Evolutionary conservation across 2,329 filamentous ascomycete genomes (phyloP), one percentile per base, ranked within the genome.

Genomic region (Xylariales sp.): DNA sequence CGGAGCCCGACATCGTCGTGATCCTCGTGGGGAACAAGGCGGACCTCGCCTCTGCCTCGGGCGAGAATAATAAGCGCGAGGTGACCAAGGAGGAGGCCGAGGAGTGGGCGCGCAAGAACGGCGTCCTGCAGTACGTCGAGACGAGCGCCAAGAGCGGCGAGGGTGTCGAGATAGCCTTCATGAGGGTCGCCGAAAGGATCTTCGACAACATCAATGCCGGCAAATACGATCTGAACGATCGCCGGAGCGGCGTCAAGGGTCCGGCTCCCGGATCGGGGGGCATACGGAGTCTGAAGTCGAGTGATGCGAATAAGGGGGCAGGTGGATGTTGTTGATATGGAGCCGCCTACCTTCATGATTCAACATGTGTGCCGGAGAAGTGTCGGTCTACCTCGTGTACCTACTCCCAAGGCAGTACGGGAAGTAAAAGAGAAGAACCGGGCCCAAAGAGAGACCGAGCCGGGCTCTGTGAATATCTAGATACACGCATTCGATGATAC

Each of bases 161-260:
- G 60, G 88, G 88, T 38, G 93, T 98, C 25, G 93, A 98, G 63
- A 78, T 82, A 52, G 93, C 93, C 2, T 98, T 98, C 57, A 76
- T 95, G 59, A 82, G 93, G 57, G 90, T 97, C 11, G 89, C 93
- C 15, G 89, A 96, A 70, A 76, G 90, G 63, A 97, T 98, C 69
- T 95, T 94, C 60, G 82, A 91, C 61, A 97, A 97, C 57, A 96
- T 98, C 48, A 88, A 96, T 69, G 88, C 88, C 2, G 93, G 93
- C 9, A 88, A 82, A 60, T 97, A 97, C 61, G 90, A 98, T 65
- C 69, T 97, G 52, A 95, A 95, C 59, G 91, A 97, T 63, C 77
- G 91, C 57, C 78, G 90, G 58, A 91, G 86, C 46, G 93, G 93
- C 19, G 90, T 98, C 46, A 97, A 96, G 65, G 82, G 84, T 40